phyloP scores from a whole-genome alignment of 345 rosid species.

The Rhodamnia argentea region DNA sequence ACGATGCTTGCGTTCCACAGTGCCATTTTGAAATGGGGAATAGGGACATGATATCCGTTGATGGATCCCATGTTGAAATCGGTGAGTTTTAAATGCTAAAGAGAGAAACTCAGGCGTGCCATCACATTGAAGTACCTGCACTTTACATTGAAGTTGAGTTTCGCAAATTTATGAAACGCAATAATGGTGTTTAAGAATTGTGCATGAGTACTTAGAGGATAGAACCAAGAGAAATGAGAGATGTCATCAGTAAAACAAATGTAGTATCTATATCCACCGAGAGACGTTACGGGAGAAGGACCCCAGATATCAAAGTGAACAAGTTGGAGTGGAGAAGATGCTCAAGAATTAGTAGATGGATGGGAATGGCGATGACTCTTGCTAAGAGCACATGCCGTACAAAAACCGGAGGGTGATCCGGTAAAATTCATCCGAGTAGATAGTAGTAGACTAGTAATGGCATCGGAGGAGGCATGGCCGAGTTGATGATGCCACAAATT shows the following conservation, averaged over 20 bases:
- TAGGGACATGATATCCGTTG: neutral
- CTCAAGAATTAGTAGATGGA: neutral
- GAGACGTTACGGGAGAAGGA: neutral
- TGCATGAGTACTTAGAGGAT: too few relatives aligned
- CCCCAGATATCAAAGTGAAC: neutral
- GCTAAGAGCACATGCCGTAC: neutral
- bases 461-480: too few relatives aligned
- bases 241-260: neutral
- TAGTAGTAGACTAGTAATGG: too few relatives aligned
- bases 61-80: neutral
- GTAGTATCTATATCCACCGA: neutral
- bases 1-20: neutral
- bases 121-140: neutral
- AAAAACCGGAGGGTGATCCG: too few relatives aligned
- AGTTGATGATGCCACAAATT: too few relatives aligned
- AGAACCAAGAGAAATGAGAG: neutral
- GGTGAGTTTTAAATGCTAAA: neutral
- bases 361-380: neutral
- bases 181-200: too few relatives aligned
- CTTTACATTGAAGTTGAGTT: neutral
- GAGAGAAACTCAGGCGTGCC: neutral
- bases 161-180: too few relatives aligned
- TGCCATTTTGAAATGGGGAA: neutral
- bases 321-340: neutral
- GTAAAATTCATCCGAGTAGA: too few relatives aligned